A percentile compares a stretch with the other conserved stretches of the same genome.
These are phyloP conservation scores for Lasiodiplodia sp. DNA, from an alignment of 2,329 filamentous ascomycete species.

Conservation along the genomic window DNA sequence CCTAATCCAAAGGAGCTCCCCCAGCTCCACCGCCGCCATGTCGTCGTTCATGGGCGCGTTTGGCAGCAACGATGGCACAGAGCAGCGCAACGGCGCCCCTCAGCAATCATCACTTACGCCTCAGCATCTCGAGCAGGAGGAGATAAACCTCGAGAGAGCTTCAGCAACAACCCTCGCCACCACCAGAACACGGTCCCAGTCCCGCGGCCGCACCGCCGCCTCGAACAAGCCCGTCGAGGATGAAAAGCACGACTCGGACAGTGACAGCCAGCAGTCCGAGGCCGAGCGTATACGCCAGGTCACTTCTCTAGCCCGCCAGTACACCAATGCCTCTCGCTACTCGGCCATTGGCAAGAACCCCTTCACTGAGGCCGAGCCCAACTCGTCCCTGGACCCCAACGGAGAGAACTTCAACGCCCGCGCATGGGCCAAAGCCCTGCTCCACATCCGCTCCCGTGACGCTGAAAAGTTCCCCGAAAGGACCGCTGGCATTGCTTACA, in stretches of 20 bases:
- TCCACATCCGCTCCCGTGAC: conserved; percentile 54
- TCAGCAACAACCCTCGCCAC: conserved; percentile 13
- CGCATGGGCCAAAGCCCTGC: conserved; percentile 58
- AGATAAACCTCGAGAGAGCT: conserved; percentile 30
- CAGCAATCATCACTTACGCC: neutral
- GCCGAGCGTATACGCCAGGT: conserved; percentile 47
- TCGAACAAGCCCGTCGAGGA: conserved; percentile 34
- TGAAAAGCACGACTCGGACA: conserved; percentile 37
- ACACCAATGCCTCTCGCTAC: conserved; percentile 50
- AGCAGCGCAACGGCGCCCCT: conserved; percentile 7
- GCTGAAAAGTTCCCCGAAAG: conserved; percentile 50
- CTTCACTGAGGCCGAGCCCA: conserved; percentile 47
- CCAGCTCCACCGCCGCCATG: conserved; percentile 19
- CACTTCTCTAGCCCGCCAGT: conserved; percentile 50
- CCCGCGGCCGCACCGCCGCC: conserved; percentile 37
- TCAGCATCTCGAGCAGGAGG: neutral
- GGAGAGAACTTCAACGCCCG: conserved; percentile 57
- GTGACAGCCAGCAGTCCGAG: conserved; percentile 36
- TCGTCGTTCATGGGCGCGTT: conserved; percentile 30
- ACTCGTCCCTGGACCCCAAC: conserved; percentile 55
- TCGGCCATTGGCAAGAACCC: conserved; percentile 49
- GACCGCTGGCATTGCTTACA: conserved; percentile 57
- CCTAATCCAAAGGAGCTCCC: conserved; percentile 16
- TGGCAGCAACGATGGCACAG: conserved; percentile 23
- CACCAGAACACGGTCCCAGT: conserved; percentile 33